These are phyloP conservation scores for Xylariaceae sp. DNA, from an alignment of 2,329 filamentous ascomycete species.

Conservation along the genomic window DNA sequence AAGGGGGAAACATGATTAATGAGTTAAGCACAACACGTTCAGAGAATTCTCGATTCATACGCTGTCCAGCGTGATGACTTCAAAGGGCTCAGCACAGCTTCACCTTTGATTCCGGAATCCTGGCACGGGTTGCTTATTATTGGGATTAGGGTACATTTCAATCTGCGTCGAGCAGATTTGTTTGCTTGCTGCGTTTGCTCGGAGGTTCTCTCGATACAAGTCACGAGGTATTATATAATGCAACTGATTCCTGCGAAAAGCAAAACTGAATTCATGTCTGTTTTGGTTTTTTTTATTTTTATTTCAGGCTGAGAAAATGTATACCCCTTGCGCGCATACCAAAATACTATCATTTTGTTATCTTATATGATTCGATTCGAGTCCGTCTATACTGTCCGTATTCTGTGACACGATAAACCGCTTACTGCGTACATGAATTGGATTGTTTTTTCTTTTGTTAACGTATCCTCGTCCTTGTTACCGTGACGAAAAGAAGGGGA, in stretches of 20 bases:
- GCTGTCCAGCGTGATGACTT: constrained; percentile 16
- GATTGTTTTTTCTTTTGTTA: too few species aligned
- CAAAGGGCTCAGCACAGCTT: background rate
- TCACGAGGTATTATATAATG: constrained; percentile 12
- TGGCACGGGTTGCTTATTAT: constrained; percentile 10
- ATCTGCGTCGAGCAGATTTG: constrained; percentile 9
- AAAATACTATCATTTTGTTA: background rate
- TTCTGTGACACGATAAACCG: too few species aligned
- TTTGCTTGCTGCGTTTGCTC: background rate
- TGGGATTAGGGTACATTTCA: constrained; percentile 12
- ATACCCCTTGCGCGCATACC: background rate
- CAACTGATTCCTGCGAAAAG: background rate
- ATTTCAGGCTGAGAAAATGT: background rate
- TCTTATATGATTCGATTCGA: too few species aligned
- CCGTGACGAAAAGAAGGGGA: too few species aligned
- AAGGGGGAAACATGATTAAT: constrained; percentile 14
- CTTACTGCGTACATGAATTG: too few species aligned
- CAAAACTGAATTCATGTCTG: background rate
- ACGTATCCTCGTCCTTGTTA: too few species aligned
- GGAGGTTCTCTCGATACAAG: constrained; percentile 2
- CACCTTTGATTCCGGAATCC: background rate
- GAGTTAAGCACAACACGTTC: constrained; percentile 14
- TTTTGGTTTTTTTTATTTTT: background rate
- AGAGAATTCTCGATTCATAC: constrained; percentile 21
- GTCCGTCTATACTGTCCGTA: too few species aligned